Percentiles rank a stretch among this genome's conserved stretches.
phyloP scores from a whole-genome alignment of 2,329 filamentous ascomycete species.

The Aspergillus oerlinghausenensis region DNA sequence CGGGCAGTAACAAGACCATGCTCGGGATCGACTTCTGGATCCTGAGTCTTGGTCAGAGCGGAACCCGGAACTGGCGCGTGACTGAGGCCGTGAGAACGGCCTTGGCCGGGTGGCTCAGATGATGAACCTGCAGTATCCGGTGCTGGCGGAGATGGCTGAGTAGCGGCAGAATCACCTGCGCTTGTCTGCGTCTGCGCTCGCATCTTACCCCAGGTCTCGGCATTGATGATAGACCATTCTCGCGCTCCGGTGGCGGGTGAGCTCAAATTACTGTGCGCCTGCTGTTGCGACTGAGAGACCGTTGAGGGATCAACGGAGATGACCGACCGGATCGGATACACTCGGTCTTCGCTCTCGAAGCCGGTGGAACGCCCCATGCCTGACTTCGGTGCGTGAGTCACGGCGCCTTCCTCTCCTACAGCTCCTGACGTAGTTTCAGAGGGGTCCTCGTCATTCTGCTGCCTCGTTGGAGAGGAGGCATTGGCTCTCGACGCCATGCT shows the following conservation, averaged over 20 bases:
- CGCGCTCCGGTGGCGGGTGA: slow-evolving; percentile 22
- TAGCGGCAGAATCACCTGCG: neutral
- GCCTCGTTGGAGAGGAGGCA: neutral
- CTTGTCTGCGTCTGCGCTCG: slow-evolving; percentile 9
- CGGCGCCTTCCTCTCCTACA: neutral
- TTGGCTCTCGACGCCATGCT: neutral
- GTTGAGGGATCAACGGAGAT: slow-evolving; percentile 62
- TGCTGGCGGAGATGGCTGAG: neutral
- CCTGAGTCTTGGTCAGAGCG: neutral
- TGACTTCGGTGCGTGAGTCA: neutral
- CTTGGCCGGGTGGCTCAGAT: neutral
- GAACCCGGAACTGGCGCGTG: neutral
- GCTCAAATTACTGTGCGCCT: slow-evolving; percentile 3
- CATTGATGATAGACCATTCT: slow-evolving; percentile 26
- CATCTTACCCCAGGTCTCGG: slow-evolving; percentile 20
- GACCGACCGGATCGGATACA: slow-evolving; percentile 79
- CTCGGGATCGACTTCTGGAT: slow-evolving; percentile 34
- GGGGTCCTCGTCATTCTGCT: neutral
- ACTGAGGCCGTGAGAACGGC: neutral
- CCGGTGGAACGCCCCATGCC: neutral
- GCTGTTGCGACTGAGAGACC: slow-evolving; percentile 26
- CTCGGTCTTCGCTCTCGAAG: slow-evolving; percentile 50
- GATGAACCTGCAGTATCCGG: neutral
- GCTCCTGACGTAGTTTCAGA: neutral
- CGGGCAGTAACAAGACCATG: slow-evolving; percentile 61